These are phyloP conservation scores for Rostrohypoxylon terebratum DNA, from an alignment of 495 filamentous ascomycete genomes.

Conservation along the genomic window DNA sequence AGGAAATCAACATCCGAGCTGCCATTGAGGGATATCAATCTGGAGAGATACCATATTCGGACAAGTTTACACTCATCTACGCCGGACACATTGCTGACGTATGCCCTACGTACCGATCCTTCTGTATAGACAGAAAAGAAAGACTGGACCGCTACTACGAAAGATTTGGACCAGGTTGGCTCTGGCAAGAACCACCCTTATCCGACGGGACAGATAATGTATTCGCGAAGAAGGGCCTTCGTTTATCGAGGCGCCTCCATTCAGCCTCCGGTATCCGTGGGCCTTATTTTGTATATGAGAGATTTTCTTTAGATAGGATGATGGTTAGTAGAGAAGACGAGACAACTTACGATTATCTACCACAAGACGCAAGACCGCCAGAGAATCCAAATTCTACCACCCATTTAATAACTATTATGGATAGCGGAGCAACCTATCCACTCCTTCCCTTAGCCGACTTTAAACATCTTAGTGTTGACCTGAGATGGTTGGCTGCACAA, in stretches of 20 bases:
- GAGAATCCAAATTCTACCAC: conserved; percentile 14
- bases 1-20: conserved; percentile 57
- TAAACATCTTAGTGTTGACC: conserved; percentile 48
- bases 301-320: conserved; percentile 22
- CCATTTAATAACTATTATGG: conserved; percentile 52
- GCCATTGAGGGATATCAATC: conserved; percentile 58
- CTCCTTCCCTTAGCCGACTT: conserved; percentile 54
- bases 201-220: conserved; percentile 25
- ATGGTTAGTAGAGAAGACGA: conserved; percentile 18
- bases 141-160: conserved; percentile 56
- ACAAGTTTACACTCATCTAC: conserved; percentile 59
- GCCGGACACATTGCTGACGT: conserved; percentile 59
- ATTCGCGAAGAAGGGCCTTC: conserved; percentile 49
- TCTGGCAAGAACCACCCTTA: conserved; percentile 64
- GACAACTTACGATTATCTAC: background rate
- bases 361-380: background rate
- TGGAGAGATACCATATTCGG: conserved; percentile 55
- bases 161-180: conserved; percentile 58
- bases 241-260: conserved; percentile 16
- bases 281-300: conserved; percentile 22
- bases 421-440: conserved; percentile 60
- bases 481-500: conserved; percentile 55
- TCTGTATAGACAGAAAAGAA: conserved; percentile 53
- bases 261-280: conserved; percentile 30
- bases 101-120: conserved; percentile 52